Evolutionary conservation across 495 filamentous ascomycete genomes (phyloP), one percentile per base, ranked within the genome.

Genomic region (Lentithecium fluviatile): DNA sequence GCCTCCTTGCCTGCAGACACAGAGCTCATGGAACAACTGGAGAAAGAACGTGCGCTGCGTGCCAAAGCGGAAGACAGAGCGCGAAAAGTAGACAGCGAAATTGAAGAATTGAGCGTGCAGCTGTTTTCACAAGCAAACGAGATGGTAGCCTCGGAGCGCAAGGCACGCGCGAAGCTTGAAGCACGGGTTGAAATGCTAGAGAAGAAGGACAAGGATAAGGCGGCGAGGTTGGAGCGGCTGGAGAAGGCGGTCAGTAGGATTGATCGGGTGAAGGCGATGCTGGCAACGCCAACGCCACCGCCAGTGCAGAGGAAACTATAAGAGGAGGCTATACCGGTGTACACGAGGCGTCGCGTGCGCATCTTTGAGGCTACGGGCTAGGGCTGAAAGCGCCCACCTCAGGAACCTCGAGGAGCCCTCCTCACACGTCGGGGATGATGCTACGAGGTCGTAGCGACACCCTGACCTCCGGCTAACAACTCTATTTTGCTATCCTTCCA

Each of bases 81-180:
- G 29, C 79, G 77, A 65, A 82, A 86, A 53, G 86, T 90, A 26
- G 87, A 80, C 49, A 79, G 76, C 0, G 94, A 98, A 76, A 79
- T 98, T 13, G 95, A 97, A 72, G 94, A 98, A 68, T 76, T 98
- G 64, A 90, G 84, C 34, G 88, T 85, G 45, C 83, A 86, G 63
- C 77, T 98, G 50, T 98, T 98, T 75, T 85, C 89, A 71, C 86
- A 96, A 74, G 94, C 94, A 17, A 97, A 97, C 68, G 89, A 96
- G 78, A 97, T 98, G 93, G 94, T 98, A 23, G 90, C 93, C 15
- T 76, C 83, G 67, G 94, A 97, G 78, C 79, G 94, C 45, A 84
- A 87, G 70, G 89, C 88, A 34, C 76, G 90, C 40, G 89, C 88
- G 6, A 82, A 81, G 72, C 77, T 97, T 29, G 91, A 96, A 71